phyloP scores from a whole-genome alignment of 306 rosid species.

The Cucurbita pepo region DNA sequence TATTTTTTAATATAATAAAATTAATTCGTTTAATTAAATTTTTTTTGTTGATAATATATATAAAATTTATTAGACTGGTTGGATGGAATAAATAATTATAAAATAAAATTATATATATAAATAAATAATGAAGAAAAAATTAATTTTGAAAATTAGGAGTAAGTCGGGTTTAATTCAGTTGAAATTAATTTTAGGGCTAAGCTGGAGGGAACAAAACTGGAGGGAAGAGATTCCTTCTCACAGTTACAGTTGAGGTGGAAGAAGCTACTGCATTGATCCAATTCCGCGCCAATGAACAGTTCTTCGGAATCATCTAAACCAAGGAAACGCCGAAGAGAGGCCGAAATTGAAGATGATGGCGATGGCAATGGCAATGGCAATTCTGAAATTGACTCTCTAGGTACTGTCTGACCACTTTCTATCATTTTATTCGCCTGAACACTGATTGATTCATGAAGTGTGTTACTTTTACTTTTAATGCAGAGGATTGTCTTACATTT shows the following conservation, averaged over 20 bases:
- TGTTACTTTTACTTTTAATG: slow-evolving; percentile 1
- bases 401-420: background rate
- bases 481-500: slow-evolving; percentile 67
- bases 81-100: too few relatives aligned
- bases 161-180: too few relatives aligned
- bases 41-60: too few relatives aligned
- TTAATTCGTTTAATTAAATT: too few relatives aligned
- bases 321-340: slow-evolving; percentile 24
- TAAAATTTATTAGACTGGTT: too few relatives aligned
- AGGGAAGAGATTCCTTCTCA: background rate
- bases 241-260: background rate
- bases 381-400: slow-evolving; percentile 14
- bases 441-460: background rate
- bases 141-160: too few relatives aligned
- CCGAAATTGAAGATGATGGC: slow-evolving; percentile 2
- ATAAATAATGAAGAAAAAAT: too few relatives aligned
- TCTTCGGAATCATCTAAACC: slow-evolving; percentile 15
- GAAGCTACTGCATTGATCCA: background rate
- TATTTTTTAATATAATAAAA: too few relatives aligned
- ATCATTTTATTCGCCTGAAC: background rate
- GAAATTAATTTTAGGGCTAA: background rate
- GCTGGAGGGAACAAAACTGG: background rate
- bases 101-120: too few relatives aligned
- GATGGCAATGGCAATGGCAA: slow-evolving; percentile 7
- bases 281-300: background rate